Evolutionary conservation across 2,329 filamentous ascomycete genomes (phyloP).

Genomic region (Alternaria gansuensis): DNA sequence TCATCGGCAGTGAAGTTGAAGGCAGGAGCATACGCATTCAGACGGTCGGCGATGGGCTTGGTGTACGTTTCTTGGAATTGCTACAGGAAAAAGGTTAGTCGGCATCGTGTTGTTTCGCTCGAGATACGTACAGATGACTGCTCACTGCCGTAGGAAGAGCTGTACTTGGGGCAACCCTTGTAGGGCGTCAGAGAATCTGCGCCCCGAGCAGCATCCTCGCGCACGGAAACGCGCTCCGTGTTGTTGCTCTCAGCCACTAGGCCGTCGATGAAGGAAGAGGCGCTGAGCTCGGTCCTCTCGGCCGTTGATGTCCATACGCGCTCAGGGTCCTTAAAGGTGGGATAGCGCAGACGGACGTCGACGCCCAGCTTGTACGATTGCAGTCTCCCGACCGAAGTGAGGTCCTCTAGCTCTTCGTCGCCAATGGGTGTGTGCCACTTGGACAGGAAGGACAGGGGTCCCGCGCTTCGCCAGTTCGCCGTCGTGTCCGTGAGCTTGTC

Average conservation of each 20-base stretch:
- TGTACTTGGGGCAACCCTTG: slow-evolving; percentile 70
- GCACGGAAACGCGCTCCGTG: slow-evolving; percentile 65
- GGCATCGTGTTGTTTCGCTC: background rate
- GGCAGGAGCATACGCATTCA: slow-evolving; percentile 61
- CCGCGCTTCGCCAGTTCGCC: slow-evolving; percentile 66
- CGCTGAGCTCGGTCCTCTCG: slow-evolving; percentile 67
- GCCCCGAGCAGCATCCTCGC: slow-evolving; percentile 65
- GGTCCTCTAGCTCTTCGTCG: slow-evolving; percentile 65
- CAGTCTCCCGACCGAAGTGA: slow-evolving; percentile 68
- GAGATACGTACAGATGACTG: slow-evolving; percentile 55
- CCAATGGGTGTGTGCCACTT: slow-evolving; percentile 66
- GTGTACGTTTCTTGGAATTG: slow-evolving; percentile 65
- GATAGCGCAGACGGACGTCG: slow-evolving; percentile 67
- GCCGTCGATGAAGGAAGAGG: slow-evolving; percentile 66
- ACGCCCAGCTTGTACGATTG: slow-evolving; percentile 69
- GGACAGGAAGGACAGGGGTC: slow-evolving; percentile 64
- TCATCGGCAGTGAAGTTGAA: slow-evolving; percentile 72
- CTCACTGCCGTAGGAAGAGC: slow-evolving; percentile 64
- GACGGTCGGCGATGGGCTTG: slow-evolving; percentile 66
- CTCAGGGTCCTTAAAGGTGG: slow-evolving; percentile 61
- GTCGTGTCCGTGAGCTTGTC: slow-evolving; percentile 68
- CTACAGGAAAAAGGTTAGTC: slow-evolving; percentile 4
- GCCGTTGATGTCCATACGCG: slow-evolving; percentile 71
- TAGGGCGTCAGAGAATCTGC: slow-evolving; percentile 71
- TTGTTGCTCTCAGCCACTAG: slow-evolving; percentile 63